Evolutionary conservation across 2,329 filamentous ascomycete genomes (phyloP), one percentile per base, ranked within the genome.

Genomic region (Cladosporium sp.): DNA sequence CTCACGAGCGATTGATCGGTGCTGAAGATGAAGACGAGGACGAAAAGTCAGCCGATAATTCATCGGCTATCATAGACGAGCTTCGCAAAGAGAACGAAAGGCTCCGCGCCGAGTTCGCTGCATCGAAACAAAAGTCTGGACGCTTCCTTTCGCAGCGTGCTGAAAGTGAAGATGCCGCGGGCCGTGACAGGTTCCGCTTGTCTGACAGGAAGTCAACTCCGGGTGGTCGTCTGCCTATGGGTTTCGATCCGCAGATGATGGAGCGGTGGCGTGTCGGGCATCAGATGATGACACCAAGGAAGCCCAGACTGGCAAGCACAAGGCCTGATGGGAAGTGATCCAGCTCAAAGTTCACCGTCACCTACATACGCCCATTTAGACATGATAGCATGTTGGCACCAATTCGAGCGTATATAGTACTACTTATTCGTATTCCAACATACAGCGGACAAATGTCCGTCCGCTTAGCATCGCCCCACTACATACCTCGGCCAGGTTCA

Each of bases 211-310:
- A 64, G 24, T 47, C 51, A 4, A 47, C 21, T 21, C 60, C 24
- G 0, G 51, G 61, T 11, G 51, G 36, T 11, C 51, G 51, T 34
- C 57, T 57, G 51, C 38, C 34, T 12, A 57, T 47, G 61, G 57
- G 51, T 11, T 64, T 64, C 5, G 61, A 64, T 47, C 61, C 61
- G 36, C 24, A 64, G 4, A 32, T 64, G 49, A 57, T 64, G 61
- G 61, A 55, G 36, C 54, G 51, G 61, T 64, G 61, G 61, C 21
- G 34, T 5, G 34, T n/a, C 24, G 61, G 61, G 15, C 61, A 64
- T 6, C 34, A 57, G 61, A 57, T 57, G 61, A 64, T 64, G 61
- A 24, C 34, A 44, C 61, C 61, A 3, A 55, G 61, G 12, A 64
- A 44, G 26, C 51, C 61, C 28, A 57, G 51, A 15, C 34, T n/a